Evolutionary conservation across 805 yeast genomes (phyloP), one percentile per base, ranked within the genome.

Genomic region (Metschnikowia drakensbergensis): DNA sequence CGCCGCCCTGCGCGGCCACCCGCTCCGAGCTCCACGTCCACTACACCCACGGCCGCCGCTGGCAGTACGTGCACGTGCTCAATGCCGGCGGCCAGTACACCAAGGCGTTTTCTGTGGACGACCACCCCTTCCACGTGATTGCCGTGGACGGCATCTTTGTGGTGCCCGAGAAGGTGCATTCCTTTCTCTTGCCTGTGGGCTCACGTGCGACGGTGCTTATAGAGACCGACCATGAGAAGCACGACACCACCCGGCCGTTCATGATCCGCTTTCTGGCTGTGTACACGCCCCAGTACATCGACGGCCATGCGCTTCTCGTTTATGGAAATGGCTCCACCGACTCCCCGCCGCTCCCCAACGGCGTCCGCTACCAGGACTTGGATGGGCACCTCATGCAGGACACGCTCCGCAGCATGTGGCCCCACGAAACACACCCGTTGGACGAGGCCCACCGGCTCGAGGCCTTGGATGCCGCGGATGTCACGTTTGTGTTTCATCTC

Each of bases 61-160:
- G 65, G 64, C 58, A 61, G 34, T 64, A 62, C 46, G 38, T 67
- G 30, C 65, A 61, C 45, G 43, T 68, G 23, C 51, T 67, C 28
- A 68, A 68, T 44, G 54, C 64, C n/a, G 71, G 72, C 3, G 69
- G 69, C 9, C 66, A 63, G 48, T 65, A 60, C 49, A 61, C 65
- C 34, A 68, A 67, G 52, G 58, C 62, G 11, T 60, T 68, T 43
- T 60, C 65, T 9, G 61, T 68, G 25, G 72, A 67, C 46, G 68
- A 62, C 45, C 72, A 67, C 44, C 54, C 57, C 26, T 44, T 68
- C 31, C 54, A 56, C 31, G 55, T 66, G 6, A 53, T 68, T 25
- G 69, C 71, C 11, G 57, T 68, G 13, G 72, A 68, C 44, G 71
- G 71, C 11, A 48, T 56, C 1, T 68, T 62, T 37, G 58, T 65